These are phyloP conservation scores for Tolypocladium capitatum DNA, from an alignment of 2,329 filamentous ascomycete species.

Conservation along the genomic window DNA sequence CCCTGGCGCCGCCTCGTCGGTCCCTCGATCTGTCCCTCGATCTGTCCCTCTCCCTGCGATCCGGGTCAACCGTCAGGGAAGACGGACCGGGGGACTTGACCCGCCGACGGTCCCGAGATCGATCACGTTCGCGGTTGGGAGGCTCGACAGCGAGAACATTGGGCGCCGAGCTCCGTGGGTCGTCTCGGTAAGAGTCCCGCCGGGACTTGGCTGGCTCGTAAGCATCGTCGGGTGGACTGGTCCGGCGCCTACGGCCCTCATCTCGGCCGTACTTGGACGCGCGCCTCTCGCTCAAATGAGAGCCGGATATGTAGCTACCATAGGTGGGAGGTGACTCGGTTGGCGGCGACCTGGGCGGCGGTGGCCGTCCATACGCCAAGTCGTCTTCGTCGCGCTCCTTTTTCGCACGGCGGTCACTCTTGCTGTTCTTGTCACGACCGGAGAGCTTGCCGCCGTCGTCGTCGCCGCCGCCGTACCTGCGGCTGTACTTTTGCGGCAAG, in stretches of 20 bases:
- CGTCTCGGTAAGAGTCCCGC: conserved; percentile 14
- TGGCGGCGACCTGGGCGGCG: conserved; percentile 12
- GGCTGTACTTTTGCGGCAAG: conserved; percentile 35
- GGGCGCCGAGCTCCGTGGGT: conserved; percentile 22
- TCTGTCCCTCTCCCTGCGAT: conserved; percentile 7
- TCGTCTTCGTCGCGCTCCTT: conserved; percentile 26
- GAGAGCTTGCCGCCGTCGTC: conserved; percentile 7
- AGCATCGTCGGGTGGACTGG: conserved; percentile 4
- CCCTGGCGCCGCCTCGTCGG: conserved; percentile 22
- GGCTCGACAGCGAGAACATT: conserved; percentile 31
- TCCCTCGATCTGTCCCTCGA: conserved; percentile 16
- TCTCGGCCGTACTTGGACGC: conserved; percentile 9
- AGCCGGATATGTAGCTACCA: conserved; percentile 13
- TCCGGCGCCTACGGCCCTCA: background rate
- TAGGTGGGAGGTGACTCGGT: conserved; percentile 12
- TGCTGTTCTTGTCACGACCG: conserved; percentile 10
- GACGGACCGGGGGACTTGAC: conserved; percentile 14
- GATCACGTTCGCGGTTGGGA: conserved; percentile 19
- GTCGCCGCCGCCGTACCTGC: conserved; percentile 16
- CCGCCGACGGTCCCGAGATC: conserved; percentile 18
- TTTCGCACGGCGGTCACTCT: conserved; percentile 10
- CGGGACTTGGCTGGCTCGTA: conserved; percentile 8
- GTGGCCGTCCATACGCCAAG: conserved; percentile 34
- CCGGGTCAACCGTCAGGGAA: conserved; percentile 9
- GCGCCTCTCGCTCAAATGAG: conserved; percentile 8